These are phyloP conservation scores for Xylaria digitata DNA, from an alignment of 2,329 filamentous ascomycete genomes.

Conservation along the genomic window DNA sequence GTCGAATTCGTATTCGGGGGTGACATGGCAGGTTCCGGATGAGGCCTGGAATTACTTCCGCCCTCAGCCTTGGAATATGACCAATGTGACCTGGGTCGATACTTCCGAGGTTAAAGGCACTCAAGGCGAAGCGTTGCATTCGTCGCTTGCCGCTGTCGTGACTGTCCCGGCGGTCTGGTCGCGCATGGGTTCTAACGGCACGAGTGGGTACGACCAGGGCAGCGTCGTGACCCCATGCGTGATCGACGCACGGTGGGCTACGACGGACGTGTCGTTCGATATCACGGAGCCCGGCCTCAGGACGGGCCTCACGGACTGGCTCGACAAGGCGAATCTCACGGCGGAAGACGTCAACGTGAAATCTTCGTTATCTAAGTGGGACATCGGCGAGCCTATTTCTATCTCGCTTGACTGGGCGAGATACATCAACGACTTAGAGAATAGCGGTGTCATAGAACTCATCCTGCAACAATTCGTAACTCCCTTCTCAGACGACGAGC, in stretches of 20 bases:
- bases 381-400: constrained; percentile 16
- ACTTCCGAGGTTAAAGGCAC: constrained; percentile 4
- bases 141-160: constrained; percentile 25
- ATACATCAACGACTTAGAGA: too few species aligned
- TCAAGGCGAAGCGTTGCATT: constrained; percentile 1
- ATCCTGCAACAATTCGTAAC: constrained; percentile 13
- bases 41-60: constrained; percentile 16
- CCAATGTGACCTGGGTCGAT: constrained; percentile 27
- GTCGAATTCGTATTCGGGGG: constrained; percentile 3
- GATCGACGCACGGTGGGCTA: constrained; percentile 33
- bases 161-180: constrained; percentile 6
- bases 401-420: constrained; percentile 21
- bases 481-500: not conserved
- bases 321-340: constrained; percentile 1
- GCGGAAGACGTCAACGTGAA: not conserved
- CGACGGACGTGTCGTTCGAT: constrained; percentile 26
- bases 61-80: not conserved
- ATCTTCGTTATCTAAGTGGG: constrained; percentile 3
- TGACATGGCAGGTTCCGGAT: constrained; percentile 23
- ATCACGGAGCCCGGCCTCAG: not conserved
- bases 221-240: constrained; percentile 21
- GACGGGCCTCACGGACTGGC: constrained; percentile 28
- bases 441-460: not conserved
- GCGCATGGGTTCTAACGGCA: not conserved
- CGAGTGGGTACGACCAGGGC: not conserved